Evolutionary conservation across 2,329 filamentous ascomycete genomes (phyloP).

Genomic region (Beauveria pseudobassiana): DNA sequence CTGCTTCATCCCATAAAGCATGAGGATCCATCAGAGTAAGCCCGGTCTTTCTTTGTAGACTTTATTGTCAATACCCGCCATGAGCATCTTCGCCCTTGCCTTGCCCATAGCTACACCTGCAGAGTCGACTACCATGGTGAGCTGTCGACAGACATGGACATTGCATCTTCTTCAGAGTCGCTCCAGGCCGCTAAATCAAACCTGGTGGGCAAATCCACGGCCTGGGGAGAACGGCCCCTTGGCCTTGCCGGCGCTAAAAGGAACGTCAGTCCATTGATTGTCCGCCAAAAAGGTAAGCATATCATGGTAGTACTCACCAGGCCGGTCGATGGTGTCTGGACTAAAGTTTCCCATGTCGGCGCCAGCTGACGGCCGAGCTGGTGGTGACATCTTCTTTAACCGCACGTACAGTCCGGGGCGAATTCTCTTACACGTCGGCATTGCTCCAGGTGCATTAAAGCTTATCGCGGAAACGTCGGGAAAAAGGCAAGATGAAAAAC

Average conservation of each 20-base stretch:
- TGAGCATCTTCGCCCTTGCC: too few species aligned
- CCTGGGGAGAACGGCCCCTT: background rate
- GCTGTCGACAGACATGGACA: background rate
- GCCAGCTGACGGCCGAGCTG: background rate
- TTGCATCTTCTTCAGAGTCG: background rate
- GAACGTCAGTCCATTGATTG: background rate
- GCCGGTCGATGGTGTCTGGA: background rate
- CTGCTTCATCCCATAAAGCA: constrained; percentile 75
- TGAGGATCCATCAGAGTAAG: constrained; percentile 40
- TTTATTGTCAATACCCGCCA: background rate
- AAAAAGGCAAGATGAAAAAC: too few species aligned
- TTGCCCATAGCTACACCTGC: too few species aligned
- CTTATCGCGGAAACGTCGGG: background rate
- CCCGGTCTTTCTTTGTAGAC: background rate
- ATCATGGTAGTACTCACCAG: background rate
- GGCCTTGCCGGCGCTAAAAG: background rate
- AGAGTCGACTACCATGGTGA: background rate
- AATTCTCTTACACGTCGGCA: background rate
- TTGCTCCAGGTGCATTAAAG: background rate
- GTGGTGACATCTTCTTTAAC: background rate
- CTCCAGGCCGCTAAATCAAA: background rate
- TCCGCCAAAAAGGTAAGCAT: background rate
- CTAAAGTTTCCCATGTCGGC: background rate
- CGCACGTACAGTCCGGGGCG: background rate
- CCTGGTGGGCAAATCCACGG: background rate